These are phyloP conservation scores for Pulveroboletus frians DNA, from an alignment of 768 basidiomycete species.

Conservation along the genomic window DNA sequence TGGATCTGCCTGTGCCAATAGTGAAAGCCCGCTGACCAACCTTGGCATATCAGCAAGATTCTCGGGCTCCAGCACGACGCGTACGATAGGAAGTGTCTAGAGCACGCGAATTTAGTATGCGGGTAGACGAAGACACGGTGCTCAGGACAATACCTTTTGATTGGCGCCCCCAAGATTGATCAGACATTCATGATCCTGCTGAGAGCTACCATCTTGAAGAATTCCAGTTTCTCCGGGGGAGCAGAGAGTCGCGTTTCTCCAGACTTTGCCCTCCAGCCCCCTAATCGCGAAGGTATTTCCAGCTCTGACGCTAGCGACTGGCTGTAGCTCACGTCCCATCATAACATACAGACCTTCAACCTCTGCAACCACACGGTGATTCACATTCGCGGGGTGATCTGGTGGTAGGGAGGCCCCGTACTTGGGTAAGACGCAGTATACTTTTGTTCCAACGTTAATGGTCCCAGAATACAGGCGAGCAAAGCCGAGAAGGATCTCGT, in stretches of 20 bases:
- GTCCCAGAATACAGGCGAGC: slow-evolving; percentile 91
- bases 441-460: slow-evolving; percentile 53
- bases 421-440: slow-evolving; percentile 84
- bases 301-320: slow-evolving; percentile 75
- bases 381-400: slow-evolving; percentile 60
- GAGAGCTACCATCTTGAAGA: slow-evolving; percentile 27
- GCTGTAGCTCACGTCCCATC: slow-evolving; percentile 95
- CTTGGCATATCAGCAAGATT: slow-evolving; percentile 84
- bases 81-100: slow-evolving; percentile 85
- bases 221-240: slow-evolving; percentile 48
- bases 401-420: slow-evolving; percentile 63
- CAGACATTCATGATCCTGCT: slow-evolving; percentile 46
- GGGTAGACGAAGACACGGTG: not conserved
- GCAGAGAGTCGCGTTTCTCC: slow-evolving; percentile 88
- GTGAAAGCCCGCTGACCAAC: slow-evolving; percentile 77
- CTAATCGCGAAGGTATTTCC: slow-evolving; percentile 93
- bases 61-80: slow-evolving; percentile 87
- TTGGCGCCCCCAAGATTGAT: slow-evolving; percentile 76
- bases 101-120: not conserved
- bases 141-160: slow-evolving; percentile 44
- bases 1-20: slow-evolving; percentile 92
- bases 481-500: slow-evolving; percentile 84
- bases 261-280: slow-evolving; percentile 86
- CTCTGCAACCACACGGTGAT: slow-evolving; percentile 53
- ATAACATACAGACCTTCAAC: slow-evolving; percentile 85